Evolutionary conservation across 805 yeast species (phyloP), one percentile per base, ranked within the genome.

Genomic region (Metschnikowia gruessii): DNA sequence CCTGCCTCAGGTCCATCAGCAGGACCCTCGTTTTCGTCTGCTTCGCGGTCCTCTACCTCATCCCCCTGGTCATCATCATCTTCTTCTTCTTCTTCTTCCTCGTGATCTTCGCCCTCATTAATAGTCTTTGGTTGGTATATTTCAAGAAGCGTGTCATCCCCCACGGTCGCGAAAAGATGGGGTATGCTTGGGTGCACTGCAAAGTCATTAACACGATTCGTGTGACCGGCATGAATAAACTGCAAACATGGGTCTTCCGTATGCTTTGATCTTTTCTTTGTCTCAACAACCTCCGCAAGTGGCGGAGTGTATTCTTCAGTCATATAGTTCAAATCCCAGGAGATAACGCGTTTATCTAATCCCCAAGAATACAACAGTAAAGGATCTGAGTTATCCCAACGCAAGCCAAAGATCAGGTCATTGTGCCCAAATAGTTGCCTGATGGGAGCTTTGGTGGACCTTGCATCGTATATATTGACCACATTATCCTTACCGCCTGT

Each of bases 211-310:
- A 89, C 74, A 43, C 82, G 74, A 40, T 79, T 80, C 2, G 90
- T 80, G 66, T 89, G 96, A 11, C 96, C 96, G 13, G 95, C 96
- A 64, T 90, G 96, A 58, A 87, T 77, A 60, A 87, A 89, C 19
- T 68, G 66, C 47, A 89, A 74, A 61, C 89, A 85, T 5, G 96
- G 94, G 52, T 90, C 95, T 10, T 81, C 80, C 50, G 77, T 79
- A 24, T 51, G 53, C 45, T 55, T 65, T 24, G 75, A 74, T 51
- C 78, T 83, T 53, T 77, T 85, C 43, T 73, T 77, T 48, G 79
- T 79, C 42, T 70, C 76, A 10, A 42, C 40, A 10, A 29, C 24
- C 3, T 60, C 65, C 12, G 49, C 48, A 6, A 50, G 50, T 1
- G 74, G 73, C 38, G 69, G 66, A 2, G 59, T 37, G 51, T 76